phyloP scores from a whole-genome alignment of 2,329 filamentous ascomycete species.

The Talaromyces piceae region DNA sequence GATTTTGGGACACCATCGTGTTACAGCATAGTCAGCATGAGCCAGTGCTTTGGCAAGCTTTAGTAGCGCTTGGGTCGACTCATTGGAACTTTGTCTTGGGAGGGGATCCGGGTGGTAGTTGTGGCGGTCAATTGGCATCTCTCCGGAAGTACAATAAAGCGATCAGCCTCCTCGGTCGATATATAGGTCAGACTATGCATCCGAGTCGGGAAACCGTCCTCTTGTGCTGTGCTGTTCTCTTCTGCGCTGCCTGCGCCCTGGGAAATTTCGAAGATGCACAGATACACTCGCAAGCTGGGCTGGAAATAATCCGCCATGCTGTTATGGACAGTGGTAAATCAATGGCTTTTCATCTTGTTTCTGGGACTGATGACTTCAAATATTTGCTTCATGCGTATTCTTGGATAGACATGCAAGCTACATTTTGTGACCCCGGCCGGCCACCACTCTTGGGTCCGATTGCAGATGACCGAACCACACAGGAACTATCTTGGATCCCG shows the following conservation, averaged over 20 bases:
- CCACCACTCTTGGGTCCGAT: background rate
- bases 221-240: background rate
- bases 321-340: background rate
- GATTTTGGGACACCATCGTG: conserved; percentile 3
- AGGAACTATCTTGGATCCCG: background rate
- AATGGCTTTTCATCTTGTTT: background rate
- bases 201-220: background rate
- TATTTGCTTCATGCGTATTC: background rate
- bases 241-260: background rate
- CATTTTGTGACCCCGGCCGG: background rate
- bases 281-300: background rate
- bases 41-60: background rate
- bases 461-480: background rate
- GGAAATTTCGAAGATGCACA: conserved; percentile 3
- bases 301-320: background rate
- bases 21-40: background rate
- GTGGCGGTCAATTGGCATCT: background rate
- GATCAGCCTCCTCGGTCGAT: background rate
- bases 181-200: background rate
- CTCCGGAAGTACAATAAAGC: background rate
- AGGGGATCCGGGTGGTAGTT: background rate
- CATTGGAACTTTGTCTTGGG: background rate
- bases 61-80: conserved; percentile 1
- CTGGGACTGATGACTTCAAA: background rate
- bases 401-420: background rate